Percentiles rank a stretch among this genome's conserved stretches.
phyloP scores from a whole-genome alignment of 164 flowering plant genomes.

The Nymphaea colorata region DNA sequence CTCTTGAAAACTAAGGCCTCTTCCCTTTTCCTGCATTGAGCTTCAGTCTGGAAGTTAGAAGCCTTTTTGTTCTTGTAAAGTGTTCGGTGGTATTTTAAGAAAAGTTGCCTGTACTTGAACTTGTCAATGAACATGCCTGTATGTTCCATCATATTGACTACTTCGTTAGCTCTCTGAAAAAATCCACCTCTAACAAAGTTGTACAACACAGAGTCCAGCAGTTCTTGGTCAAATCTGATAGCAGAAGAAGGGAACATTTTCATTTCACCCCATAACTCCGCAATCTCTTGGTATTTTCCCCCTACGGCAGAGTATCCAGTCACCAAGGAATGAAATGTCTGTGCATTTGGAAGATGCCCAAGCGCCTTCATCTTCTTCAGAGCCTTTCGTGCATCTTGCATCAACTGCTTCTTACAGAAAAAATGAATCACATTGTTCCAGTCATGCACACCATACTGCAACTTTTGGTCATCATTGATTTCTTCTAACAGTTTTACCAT shows the following conservation, averaged over 20 bases:
- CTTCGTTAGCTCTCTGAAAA: slow-evolving; percentile 83
- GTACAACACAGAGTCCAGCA: slow-evolving; percentile 78
- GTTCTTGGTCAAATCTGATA: slow-evolving; percentile 86
- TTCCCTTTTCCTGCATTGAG: slow-evolving; percentile 70
- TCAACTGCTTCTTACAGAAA: slow-evolving; percentile 77
- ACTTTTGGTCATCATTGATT: slow-evolving; percentile 64
- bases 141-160: slow-evolving; percentile 72
- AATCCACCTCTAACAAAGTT: slow-evolving; percentile 94
- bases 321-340: slow-evolving; percentile 90
- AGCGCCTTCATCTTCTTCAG: slow-evolving; percentile 80
- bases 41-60: slow-evolving; percentile 73
- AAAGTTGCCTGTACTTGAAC: slow-evolving; percentile 71
- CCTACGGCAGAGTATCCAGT: slow-evolving; percentile 91
- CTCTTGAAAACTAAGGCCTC: slow-evolving; percentile 70
- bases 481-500: slow-evolving; percentile 78
- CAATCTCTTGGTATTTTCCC: slow-evolving; percentile 73
- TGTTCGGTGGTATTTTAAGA: slow-evolving; percentile 82
- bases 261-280: slow-evolving; percentile 97
- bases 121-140: slow-evolving; percentile 81
- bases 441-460: slow-evolving; percentile 76
- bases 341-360: slow-evolving; percentile 83
- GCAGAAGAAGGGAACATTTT: slow-evolving; percentile 49
- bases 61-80: slow-evolving; percentile 59
- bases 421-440: slow-evolving; percentile 95
- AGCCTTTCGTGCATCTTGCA: slow-evolving; percentile 97